Conservation (phyloP, 2,329 filamentous ascomycete genomes). For the Aureobasidium lini region DNA sequence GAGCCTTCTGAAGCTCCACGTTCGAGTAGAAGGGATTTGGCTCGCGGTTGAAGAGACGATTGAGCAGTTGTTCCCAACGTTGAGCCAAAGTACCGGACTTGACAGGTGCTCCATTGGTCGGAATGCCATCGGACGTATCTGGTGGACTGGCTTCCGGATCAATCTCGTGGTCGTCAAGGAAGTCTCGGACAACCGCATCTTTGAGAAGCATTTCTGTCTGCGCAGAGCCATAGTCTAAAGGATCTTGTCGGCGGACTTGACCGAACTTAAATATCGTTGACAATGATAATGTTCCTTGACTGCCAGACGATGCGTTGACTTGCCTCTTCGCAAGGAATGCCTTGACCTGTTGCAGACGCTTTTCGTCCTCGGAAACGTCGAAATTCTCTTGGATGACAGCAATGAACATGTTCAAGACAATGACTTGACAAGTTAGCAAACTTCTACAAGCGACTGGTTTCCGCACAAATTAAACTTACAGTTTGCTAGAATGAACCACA, state of each 20-base stretch:
- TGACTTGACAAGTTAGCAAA: constrained; percentile 42
- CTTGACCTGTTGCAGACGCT: constrained; percentile 91
- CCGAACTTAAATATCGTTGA: constrained; percentile 56
- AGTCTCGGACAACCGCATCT: constrained; percentile 89
- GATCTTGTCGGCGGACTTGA: constrained; percentile 63
- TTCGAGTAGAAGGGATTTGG: constrained; percentile 94
- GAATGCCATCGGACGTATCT: background rate
- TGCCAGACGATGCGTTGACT: constrained; percentile 54
- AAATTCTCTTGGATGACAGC: constrained; percentile 99
- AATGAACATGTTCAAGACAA: constrained; percentile 99
- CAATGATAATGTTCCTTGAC: constrained; percentile 65
- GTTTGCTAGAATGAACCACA: constrained; percentile 93
- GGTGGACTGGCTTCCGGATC: constrained; percentile 14
- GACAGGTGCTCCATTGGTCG: background rate
- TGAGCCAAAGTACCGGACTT: constrained; percentile 7
- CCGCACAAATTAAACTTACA: constrained; percentile 27
- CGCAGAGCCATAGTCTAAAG: constrained; percentile 82
- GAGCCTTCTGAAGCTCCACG: constrained; percentile 60
- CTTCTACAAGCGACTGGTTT: background rate
- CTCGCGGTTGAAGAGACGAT: constrained; percentile 45
- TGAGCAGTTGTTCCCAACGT: constrained; percentile 21
- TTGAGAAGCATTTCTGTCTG: constrained; percentile 95
- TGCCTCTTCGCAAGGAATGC: constrained; percentile 91
- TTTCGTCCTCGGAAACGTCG: constrained; percentile 96
- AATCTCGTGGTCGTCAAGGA: constrained; percentile 66